phyloP scores from a whole-genome alignment of 768 basidiomycete species.

The Mycena rosella region DNA sequence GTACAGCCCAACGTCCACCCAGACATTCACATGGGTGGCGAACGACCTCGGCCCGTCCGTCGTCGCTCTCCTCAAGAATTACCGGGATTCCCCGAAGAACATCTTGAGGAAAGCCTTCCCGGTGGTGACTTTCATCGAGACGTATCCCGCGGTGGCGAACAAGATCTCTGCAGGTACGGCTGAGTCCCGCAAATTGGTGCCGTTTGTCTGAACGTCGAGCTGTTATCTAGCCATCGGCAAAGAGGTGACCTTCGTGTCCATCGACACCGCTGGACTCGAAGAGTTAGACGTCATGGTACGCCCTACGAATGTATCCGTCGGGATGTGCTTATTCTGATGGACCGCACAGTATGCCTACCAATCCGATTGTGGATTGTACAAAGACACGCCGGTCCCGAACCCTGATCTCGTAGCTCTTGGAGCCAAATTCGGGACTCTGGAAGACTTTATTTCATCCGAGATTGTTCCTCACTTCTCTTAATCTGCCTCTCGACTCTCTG shows the following conservation, averaged over 20 bases:
- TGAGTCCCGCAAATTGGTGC: neutral
- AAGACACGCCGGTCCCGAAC: constrained; percentile 24
- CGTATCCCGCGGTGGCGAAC: constrained; percentile 25
- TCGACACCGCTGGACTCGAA: constrained; percentile 13
- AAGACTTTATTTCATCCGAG: constrained; percentile 31
- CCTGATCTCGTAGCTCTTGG: constrained; percentile 31
- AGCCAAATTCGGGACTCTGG: constrained; percentile 29
- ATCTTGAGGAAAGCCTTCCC: constrained; percentile 30
- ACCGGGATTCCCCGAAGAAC: constrained; percentile 1
- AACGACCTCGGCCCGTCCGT: constrained; percentile 28
- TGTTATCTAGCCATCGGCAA: constrained; percentile 31
- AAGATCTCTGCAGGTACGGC: constrained; percentile 33
- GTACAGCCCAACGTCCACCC: constrained; percentile 9
- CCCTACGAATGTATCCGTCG: neutral
- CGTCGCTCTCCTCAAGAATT: constrained; percentile 33
- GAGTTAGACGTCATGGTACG: constrained; percentile 36
- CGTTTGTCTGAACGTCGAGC: neutral
- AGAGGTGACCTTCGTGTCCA: constrained; percentile 21
- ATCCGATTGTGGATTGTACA: constrained; percentile 20
- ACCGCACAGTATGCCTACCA: constrained; percentile 27
- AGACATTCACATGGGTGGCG: constrained; percentile 29
- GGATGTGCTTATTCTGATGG: neutral
- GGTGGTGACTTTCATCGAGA: constrained; percentile 25
- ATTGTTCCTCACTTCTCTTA: constrained; percentile 7
- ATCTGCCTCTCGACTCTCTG: no score